Evolutionary conservation across 2,329 filamentous ascomycete genomes (phyloP), one percentile per base, ranked within the genome.

Genomic region (Ophiostoma perfectum): DNA sequence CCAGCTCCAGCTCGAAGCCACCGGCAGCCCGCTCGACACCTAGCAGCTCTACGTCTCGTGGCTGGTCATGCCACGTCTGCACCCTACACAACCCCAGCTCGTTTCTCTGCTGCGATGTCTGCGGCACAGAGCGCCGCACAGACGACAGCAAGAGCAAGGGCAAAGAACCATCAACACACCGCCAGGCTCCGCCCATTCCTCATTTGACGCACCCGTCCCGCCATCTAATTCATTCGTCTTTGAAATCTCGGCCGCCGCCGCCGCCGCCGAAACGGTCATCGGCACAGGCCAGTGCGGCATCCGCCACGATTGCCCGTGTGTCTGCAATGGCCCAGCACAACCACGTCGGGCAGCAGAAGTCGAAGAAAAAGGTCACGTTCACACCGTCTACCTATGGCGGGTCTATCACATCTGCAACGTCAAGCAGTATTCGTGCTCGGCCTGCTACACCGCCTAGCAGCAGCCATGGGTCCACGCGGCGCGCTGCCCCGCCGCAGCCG

Each of bases 31-130:
- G 14, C 39, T 52, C 49, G 7, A 16, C 60, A 1, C 39, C 39
- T n/a, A 5, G 44, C 44, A 45, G 44, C 12, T 9, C 65, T 14
- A 63, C 12, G 42, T 27, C 58, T 4, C n/a, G 27, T 4, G 66
- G 70, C 64, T 88, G 86, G 86, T 78, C 78, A 9, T 89, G 86
- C 72, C 74, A 75, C 27, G 75, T 81, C 12, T 89, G 86, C 73
- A 89, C 86, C 0, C 76, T 88, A 36, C 79, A 82, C 68, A 89
- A 89, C 72, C 81, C 82, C 1, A 69, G 75, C 8, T 76, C 72
- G n/a, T 84, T 78, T 70, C 76, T 84, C 39, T 81, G 78, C 72
- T 89, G 86, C 73, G 85, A 86, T 70, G 86, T 83, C 5, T 89
- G 86, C 72, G 81, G 81, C 9, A 76, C 75, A 9, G 79, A 83